Conservation (phyloP, 805 yeast species). For the Saccharomycopsis sp. region DNA sequence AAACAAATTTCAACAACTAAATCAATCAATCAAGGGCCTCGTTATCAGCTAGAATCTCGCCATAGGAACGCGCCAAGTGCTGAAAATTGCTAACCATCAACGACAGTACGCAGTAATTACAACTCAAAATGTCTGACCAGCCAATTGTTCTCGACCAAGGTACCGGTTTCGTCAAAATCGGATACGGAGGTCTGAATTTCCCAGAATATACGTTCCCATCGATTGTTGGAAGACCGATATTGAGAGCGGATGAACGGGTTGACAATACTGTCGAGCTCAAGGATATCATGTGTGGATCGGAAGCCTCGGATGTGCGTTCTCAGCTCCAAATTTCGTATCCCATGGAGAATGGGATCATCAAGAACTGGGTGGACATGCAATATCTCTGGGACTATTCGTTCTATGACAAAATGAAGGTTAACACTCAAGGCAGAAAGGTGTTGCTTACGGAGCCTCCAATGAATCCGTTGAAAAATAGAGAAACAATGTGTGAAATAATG, state of each 20-base stretch:
- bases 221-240: slow-evolving; percentile 93
- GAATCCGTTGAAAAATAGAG: slow-evolving; percentile 90
- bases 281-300: slow-evolving; percentile 97
- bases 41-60: too few relatives aligned
- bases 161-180: slow-evolving; percentile 96
- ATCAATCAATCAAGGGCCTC: too few relatives aligned
- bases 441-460: slow-evolving; percentile 95
- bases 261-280: slow-evolving; percentile 65
- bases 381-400: slow-evolving; percentile 97
- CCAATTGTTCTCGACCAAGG: slow-evolving; percentile 89
- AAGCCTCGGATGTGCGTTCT: slow-evolving; percentile 86
- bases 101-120: too few relatives aligned
- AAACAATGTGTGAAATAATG: slow-evolving; percentile 87
- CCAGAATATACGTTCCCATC: slow-evolving; percentile 97
- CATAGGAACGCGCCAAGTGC: too few relatives aligned
- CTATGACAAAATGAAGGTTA: slow-evolving; percentile 79
- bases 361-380: slow-evolving; percentile 98
- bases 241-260: slow-evolving; percentile 91
- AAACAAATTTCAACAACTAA: not conserved
- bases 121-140: slow-evolving; percentile 8
- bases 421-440: slow-evolving; percentile 71
- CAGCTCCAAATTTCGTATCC: slow-evolving; percentile 92
- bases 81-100: too few relatives aligned
- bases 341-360: slow-evolving; percentile 97
- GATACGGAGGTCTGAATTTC: slow-evolving; percentile 93